Conservation (phyloP, 2,329 filamentous ascomycete species). For the Thielaviopsis populi region DNA sequence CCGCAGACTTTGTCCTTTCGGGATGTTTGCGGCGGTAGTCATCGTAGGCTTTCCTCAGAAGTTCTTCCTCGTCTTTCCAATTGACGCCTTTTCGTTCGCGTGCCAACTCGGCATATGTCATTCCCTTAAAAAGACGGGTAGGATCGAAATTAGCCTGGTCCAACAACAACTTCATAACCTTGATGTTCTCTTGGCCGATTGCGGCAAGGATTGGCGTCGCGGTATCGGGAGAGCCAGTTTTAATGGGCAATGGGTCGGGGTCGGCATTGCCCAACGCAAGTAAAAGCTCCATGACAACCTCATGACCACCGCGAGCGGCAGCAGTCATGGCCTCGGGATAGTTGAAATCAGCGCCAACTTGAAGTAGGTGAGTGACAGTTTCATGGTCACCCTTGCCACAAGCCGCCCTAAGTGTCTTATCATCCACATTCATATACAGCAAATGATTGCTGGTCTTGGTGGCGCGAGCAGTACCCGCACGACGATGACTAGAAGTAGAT, state of each 20-base stretch:
- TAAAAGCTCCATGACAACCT: constrained; percentile 68
- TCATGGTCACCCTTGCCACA: constrained; percentile 47
- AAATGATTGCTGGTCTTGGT: constrained; percentile 50
- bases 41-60: constrained; percentile 64
- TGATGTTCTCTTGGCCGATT: constrained; percentile 76
- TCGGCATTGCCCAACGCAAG: constrained; percentile 51
- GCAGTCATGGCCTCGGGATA: constrained; percentile 82
- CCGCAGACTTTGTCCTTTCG: constrained; percentile 37
- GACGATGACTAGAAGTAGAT: constrained; percentile 29
- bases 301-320: constrained; percentile 81
- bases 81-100: constrained; percentile 68
- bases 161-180: constrained; percentile 67
- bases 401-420: constrained; percentile 45
- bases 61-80: constrained; percentile 75
- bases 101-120: constrained; percentile 78
- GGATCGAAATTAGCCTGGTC: constrained; percentile 70
- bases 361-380: constrained; percentile 44
- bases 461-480: constrained; percentile 41
- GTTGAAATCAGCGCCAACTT: constrained; percentile 45
- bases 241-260: constrained; percentile 53
- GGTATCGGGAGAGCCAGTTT: constrained; percentile 48
- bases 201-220: constrained; percentile 89
- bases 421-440: constrained; percentile 47
- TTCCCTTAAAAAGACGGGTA: constrained; percentile 57
- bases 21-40: constrained; percentile 40